Evolutionary conservation across 768 basidiomycete genomes (phyloP), one percentile per base, ranked within the genome.

Genomic region (Strobilomyces echinocephalus): DNA sequence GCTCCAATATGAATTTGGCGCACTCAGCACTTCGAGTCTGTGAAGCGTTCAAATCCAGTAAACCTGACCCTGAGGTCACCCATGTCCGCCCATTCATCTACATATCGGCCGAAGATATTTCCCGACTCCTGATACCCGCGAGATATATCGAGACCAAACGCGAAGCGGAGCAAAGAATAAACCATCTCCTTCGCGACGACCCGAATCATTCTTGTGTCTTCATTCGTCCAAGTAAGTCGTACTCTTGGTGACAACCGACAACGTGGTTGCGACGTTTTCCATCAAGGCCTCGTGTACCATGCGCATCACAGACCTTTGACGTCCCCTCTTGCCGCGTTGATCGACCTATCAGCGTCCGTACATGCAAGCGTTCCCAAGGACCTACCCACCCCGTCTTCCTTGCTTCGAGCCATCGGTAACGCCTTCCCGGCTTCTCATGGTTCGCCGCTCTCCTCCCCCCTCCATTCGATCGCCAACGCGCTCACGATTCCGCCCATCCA

Each of bases 101-200:
- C 72, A 77, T 99, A 52, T 99, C 97, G 46, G 97, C 97, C 7
- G 95, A 95, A 64, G 68, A 69, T 20, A 82, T 95, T 44, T 93
- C 84, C 72, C 83, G 91, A 14, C 97, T 95, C 26, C 63, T 95
- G 62, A 81, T 98, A 46, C 84, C 94, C 28, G 77, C 81, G 0
- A 74, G 88, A 34, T 99, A 99, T 73, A 92, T 98, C 62, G 79
- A 87, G 65, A 88, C 91, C n/a, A 99, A 99, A 73, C 83, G 95
- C 18, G 83, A 93, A 62, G 93, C 97, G 8, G 97, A 99, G 67
- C 64, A 71, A 34, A 75, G 73, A 31, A 90, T 98, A 54, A 76
- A 74, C 42, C 65, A 73, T 30, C 76, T 86, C 64, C 74, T 84
- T 61, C 57, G 58, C 18, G 66, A 67, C 43, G 70, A 71, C 21